Percentiles rank a stretch among this genome's conserved stretches.
Conservation (phyloP, 2,329 filamentous ascomycete species). For the Sarocladium strictum region DNA sequence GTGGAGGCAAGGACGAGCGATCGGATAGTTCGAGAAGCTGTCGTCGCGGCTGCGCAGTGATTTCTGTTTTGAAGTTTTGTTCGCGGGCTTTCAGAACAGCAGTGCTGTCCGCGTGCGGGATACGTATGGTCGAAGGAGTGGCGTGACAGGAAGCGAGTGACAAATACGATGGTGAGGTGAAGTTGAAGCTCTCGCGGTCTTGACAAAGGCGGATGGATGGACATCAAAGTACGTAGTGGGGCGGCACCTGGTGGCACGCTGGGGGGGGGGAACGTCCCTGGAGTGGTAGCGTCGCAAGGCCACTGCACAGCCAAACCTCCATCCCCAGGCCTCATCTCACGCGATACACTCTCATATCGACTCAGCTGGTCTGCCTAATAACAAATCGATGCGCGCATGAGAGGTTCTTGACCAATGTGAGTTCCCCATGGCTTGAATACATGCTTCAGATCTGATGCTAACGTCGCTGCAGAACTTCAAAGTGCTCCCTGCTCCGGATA, state of each 20-base stretch:
- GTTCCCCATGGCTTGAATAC: background rate
- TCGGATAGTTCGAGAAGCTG: background rate
- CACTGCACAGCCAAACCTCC: background rate
- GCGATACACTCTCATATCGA: background rate
- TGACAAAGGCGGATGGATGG: background rate
- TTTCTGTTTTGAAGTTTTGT: background rate
- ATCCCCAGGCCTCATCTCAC: background rate
- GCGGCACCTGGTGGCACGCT: background rate
- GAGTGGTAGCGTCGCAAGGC: background rate
- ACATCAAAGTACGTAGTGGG: constrained; percentile 5
- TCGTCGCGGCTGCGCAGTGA: background rate
- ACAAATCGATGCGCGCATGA: background rate
- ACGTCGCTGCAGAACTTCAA: background rate
- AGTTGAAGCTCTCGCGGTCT: background rate
- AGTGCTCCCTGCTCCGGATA: constrained; percentile 1
- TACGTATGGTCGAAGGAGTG: background rate
- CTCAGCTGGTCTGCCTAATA: background rate
- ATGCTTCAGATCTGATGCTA: background rate
- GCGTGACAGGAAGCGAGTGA: background rate
- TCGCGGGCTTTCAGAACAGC: background rate
- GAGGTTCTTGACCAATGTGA: background rate
- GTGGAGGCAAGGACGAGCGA: background rate
- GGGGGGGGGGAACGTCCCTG: background rate
- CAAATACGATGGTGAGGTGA: background rate
- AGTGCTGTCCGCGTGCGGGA: background rate